A percentile compares a stretch with the other conserved stretches of the same genome.
Evolutionary conservation across 2,329 filamentous ascomycete genomes (phyloP).

Genomic region (Apiospora saccharicola): DNA sequence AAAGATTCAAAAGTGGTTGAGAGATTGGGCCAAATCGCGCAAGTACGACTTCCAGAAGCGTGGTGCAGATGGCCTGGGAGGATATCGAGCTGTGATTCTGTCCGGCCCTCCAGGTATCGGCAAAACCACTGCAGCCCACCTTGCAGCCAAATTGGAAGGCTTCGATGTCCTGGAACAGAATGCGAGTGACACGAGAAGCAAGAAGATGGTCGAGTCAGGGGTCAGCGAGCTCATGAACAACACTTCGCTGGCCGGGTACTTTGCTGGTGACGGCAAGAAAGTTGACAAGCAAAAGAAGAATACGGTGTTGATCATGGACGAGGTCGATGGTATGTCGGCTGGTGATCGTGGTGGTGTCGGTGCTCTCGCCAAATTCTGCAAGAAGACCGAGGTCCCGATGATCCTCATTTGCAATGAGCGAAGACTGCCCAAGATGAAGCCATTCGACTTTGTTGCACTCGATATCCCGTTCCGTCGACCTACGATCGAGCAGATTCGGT

Average conservation of each 20-base stretch:
- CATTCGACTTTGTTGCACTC: conserved; percentile 86
- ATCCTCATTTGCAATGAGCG: conserved; percentile 99
- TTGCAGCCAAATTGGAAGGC: conserved; percentile 90
- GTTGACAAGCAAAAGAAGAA: conserved; percentile 88
- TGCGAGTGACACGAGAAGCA: conserved; percentile 93
- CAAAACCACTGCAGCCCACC: conserved; percentile 95
- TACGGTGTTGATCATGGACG: conserved; percentile 96
- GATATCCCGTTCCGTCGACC: conserved; percentile 90
- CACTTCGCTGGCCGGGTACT: conserved; percentile 90
- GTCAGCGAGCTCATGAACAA: conserved; percentile 93
- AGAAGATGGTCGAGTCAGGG: conserved; percentile 89
- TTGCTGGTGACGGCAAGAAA: conserved; percentile 81
- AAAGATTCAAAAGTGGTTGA: conserved; percentile 87
- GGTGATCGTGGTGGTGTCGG: conserved; percentile 96
- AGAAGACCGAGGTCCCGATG: conserved; percentile 91
- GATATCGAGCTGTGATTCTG: conserved; percentile 89
- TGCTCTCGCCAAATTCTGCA: conserved; percentile 91
- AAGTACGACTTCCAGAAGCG: conserved; percentile 83
- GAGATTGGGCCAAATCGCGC: conserved; percentile 79
- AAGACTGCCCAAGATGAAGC: conserved; percentile 94
- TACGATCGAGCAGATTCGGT: conserved; percentile 88
- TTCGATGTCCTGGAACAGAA: conserved; percentile 96
- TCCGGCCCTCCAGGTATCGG: conserved; percentile 96
- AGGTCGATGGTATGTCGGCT: conserved; percentile 98
- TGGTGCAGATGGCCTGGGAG: conserved; percentile 84